Evolutionary conservation across 441 rosid genomes (phyloP).

Genomic region (Metrosideros polymorpha): DNA sequence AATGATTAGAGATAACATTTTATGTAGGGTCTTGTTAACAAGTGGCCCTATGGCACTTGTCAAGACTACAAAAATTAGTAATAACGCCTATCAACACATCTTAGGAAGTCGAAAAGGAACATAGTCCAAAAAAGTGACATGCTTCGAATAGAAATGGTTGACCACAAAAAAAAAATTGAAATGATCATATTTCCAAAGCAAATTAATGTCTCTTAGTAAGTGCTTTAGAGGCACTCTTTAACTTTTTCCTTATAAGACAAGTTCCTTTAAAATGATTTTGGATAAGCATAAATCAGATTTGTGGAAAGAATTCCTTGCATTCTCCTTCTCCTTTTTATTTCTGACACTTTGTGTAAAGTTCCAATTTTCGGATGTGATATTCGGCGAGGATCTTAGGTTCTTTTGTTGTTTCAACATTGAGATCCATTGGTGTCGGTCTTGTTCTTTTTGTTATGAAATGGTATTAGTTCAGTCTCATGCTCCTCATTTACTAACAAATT

Average conservation of each 20-base stretch:
- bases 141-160: background rate
- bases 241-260: background rate
- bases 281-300: background rate
- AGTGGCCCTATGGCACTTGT: background rate
- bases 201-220: background rate
- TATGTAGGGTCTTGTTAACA: background rate
- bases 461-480: background rate
- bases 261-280: background rate
- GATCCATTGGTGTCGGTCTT: background rate
- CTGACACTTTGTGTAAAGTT: background rate
- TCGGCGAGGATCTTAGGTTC: background rate
- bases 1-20: background rate
- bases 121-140: background rate
- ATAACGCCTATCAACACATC: background rate
- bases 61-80: background rate
- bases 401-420: background rate
- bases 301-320: background rate
- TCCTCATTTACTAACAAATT: conserved; percentile 4
- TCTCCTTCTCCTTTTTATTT: background rate
- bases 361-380: background rate
- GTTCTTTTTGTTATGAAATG: background rate
- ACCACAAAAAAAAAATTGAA: too few species aligned
- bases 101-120: background rate
- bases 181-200: background rate
- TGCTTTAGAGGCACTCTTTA: background rate